Evolutionary conservation across 2,329 filamentous ascomycete species (phyloP), one percentile per base, ranked within the genome.

Genomic region (Tolypocladium guangdongense): DNA sequence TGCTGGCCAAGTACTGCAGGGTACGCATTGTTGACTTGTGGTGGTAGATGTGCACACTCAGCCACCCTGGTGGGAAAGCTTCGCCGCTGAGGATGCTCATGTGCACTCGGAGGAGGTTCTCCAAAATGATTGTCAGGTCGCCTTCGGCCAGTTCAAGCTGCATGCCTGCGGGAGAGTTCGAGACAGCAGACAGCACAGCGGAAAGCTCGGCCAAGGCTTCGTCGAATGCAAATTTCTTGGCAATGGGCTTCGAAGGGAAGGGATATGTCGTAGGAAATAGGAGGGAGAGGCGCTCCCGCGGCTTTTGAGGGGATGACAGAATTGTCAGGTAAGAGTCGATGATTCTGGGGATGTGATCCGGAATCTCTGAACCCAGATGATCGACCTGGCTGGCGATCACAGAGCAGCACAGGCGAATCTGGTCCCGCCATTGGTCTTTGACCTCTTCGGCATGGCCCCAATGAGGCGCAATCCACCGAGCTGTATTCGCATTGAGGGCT

Each of bases 1-100:
- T 84, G 47, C 82, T 78, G 10, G 87, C 86, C 10, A 97, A 74
- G 61, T 93, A 90, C 63, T 95, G 87, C 36, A 99, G 74, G 8
- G 86, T 89, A 54, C 83, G 84, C 78, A 97, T 89, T 1, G 88
- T 88, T 20, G 90, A 92, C 64, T 90, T 90, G 72, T 96, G 90
- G 64, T 96, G 88, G 69, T 88, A 93, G 41, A 97, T 93, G 63
- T 95, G 87, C 52, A 96, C 82, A 67, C 91, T 97, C 46, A 99
- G 76, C 95, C 93, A 99, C 55, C 81, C 84, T 20, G 82, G 75
- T 0, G 95, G 93, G 69, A 96, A 97, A 0, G 93, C 90, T 63
- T 95, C 88, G 60, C 90, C 90, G 54, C 86, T 83, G 12, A 99
- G 74, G 52, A 99, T 90, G 58, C 90, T 96, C 69, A 90, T 88